Evolutionary conservation across 768 basidiomycete species (phyloP), one percentile per base, ranked within the genome.

Genomic region (Mycena latifolia): DNA sequence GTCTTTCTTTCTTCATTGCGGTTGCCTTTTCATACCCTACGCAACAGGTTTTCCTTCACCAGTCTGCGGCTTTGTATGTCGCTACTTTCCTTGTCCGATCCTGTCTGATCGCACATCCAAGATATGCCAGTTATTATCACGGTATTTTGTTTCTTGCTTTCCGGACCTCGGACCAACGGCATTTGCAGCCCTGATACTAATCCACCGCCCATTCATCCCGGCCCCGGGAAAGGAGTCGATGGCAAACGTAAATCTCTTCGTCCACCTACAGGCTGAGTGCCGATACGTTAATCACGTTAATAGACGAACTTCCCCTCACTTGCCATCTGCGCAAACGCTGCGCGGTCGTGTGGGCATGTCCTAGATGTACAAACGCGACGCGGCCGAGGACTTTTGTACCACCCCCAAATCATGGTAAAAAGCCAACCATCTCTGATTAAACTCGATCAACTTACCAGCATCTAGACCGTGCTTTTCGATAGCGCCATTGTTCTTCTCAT

Each of bases 291-390:
- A n/a, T n/a, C n/a, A 39, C 81, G 84, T 24, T 14, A 25, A 10
- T 2, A 24, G 86, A 79, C 84, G 55, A 85, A 25, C 1, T 63
- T 57, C 50, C 63, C 48, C 3, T 50, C 48, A 27, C 48, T 50
- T 20, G 48, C 48, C 27, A 50, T 50, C 48, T 50, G 48, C 17
- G 48, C 48, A 50, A 50, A 50, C 48, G 48, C 48, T 7, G 48
- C 48, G 28, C 15, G 48, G 15, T 82, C 82, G 1, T 80, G 81
- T 41, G 78, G 80, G 17, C 82, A 82, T 63, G 85, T 89, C 53
- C 69, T 86, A 47, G 82, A 83, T 55, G 73, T 76, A 2, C 78
- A 80, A 63, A 64, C 79, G 15, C 65, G 71, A 11, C 79, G 79
- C 5, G 79, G 56, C 14, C 50, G 63, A 5, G 51, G 55, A 7